A percentile compares a stretch with the other conserved stretches of the same genome.
Evolutionary conservation across 169 alveolate species (phyloP).

Genomic region (Cryptosporidium meleagridis): DNA sequence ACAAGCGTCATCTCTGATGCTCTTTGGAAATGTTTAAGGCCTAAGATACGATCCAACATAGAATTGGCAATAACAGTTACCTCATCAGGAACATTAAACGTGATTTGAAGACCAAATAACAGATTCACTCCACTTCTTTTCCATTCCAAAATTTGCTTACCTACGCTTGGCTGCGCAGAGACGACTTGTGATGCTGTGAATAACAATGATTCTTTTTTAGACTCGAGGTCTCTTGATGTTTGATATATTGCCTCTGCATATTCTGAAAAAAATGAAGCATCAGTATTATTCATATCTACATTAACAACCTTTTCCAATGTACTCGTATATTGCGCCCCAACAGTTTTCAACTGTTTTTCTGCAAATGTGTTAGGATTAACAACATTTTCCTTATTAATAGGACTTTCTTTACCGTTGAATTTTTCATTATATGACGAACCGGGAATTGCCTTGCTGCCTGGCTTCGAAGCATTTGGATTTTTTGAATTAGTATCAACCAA

Average conservation of each 20-base stretch:
- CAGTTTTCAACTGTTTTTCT: slow-evolving; percentile 45
- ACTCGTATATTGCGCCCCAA: slow-evolving; percentile 47
- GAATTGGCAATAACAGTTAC: slow-evolving; percentile 72
- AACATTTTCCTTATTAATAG: slow-evolving; percentile 2
- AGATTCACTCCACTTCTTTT: slow-evolving; percentile 68
- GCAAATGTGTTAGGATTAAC: slow-evolving; percentile 18
- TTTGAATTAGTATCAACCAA: slow-evolving; percentile 7
- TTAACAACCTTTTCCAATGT: slow-evolving; percentile 54
- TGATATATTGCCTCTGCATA: slow-evolving; percentile 74
- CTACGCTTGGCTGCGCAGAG: slow-evolving; percentile 73
- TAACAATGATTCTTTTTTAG: slow-evolving; percentile 38
- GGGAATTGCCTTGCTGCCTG: slow-evolving; percentile 2
- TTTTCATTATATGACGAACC: slow-evolving; percentile 27
- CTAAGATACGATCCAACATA: slow-evolving; percentile 74
- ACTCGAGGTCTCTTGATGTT: slow-evolving; percentile 63
- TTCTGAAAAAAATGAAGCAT: slow-evolving; percentile 65
- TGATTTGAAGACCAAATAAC: slow-evolving; percentile 60
- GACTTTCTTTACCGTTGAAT: neutral
- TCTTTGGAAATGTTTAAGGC: slow-evolving; percentile 68
- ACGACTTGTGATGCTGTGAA: slow-evolving; percentile 73
- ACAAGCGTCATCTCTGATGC: slow-evolving; percentile 75
- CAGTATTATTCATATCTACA: slow-evolving; percentile 55
- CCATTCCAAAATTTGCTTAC: slow-evolving; percentile 71
- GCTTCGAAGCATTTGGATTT: slow-evolving; percentile 20
- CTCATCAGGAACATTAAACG: slow-evolving; percentile 71